These are phyloP conservation scores for Phytophthora pini DNA, from an alignment of 352 stramenopile species.

Conservation along the genomic window DNA sequence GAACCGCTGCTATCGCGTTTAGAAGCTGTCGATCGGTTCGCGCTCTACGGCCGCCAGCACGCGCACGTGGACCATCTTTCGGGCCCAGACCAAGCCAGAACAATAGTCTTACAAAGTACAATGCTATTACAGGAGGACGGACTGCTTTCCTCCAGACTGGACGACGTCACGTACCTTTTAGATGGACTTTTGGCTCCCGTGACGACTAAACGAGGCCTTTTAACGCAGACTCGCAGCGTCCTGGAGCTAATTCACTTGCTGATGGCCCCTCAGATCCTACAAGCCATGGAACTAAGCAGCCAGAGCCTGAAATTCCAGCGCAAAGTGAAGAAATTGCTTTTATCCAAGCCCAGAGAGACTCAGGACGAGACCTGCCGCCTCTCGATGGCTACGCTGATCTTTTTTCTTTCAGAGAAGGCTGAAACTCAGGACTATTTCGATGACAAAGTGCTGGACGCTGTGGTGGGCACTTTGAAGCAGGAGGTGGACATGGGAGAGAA, in stretches of 20 bases:
- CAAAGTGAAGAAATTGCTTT: conserved; percentile 46
- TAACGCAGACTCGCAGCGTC: conserved; percentile 35
- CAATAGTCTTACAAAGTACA: conserved; percentile 46
- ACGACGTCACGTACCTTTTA: conserved; percentile 69
- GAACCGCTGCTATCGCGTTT: conserved; percentile 20
- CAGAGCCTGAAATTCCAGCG: conserved; percentile 22
- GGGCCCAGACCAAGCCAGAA: conserved; percentile 8
- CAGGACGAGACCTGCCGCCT: conserved; percentile 18
- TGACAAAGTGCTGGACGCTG: conserved; percentile 37
- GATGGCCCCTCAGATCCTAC: conserved; percentile 37
- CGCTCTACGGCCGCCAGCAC: conserved; percentile 57
- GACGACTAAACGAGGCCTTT: conserved; percentile 2
- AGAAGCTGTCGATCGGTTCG: conserved; percentile 44
- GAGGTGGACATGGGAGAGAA: conserved; percentile 34
- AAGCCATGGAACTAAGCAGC: conserved; percentile 42
- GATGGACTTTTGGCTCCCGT: conserved; percentile 47
- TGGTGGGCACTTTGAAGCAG: conserved; percentile 35
- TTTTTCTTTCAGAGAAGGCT: conserved; percentile 41
- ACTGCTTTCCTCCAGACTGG: conserved; percentile 50
- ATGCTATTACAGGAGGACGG: conserved; percentile 71
- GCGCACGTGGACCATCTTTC: conserved; percentile 40
- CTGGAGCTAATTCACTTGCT: conserved; percentile 52
- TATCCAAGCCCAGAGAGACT: conserved; percentile 15
- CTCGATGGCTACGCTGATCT: conserved; percentile 46
- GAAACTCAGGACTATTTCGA: conserved; percentile 46